phyloP scores from a whole-genome alignment of 2,329 filamentous ascomycete genomes.

The Cladosporium sp. region DNA sequence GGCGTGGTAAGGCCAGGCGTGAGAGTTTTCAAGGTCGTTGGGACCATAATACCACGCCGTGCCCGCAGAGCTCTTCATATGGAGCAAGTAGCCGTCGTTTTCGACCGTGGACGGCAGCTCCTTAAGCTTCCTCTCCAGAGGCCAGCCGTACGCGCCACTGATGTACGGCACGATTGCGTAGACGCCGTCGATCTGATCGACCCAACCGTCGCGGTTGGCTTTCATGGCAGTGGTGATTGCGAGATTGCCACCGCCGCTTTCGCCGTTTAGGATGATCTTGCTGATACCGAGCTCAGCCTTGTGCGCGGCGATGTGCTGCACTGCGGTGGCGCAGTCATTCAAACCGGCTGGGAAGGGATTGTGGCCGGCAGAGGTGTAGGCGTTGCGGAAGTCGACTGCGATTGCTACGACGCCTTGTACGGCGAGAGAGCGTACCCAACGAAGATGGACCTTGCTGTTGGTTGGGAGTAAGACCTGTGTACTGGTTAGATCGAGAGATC shows the following conservation, averaged over 20 bases:
- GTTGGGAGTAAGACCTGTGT: constrained; percentile 16
- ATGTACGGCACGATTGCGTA: constrained; percentile 27
- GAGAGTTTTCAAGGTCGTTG: constrained; percentile 20
- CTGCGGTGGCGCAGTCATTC: constrained; percentile 27
- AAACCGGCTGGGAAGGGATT: constrained; percentile 28
- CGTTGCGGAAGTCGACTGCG: constrained; percentile 31
- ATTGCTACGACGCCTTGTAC: constrained; percentile 23
- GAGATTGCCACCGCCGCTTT: constrained; percentile 30
- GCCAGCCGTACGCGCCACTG: constrained; percentile 19
- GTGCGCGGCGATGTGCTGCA: constrained; percentile 22
- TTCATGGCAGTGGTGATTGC: constrained; percentile 26
- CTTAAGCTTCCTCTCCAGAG: constrained; percentile 18
- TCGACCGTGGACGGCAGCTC: constrained; percentile 27
- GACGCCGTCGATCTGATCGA: constrained; percentile 23
- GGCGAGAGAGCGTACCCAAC: constrained; percentile 26
- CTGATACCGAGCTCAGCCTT: constrained; percentile 21
- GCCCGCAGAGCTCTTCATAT: constrained; percentile 15
- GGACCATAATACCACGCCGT: constrained; percentile 23
- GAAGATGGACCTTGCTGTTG: constrained; percentile 20
- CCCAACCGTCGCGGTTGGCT: constrained; percentile 27
- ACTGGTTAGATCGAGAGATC: neutral
- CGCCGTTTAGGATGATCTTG: constrained; percentile 29
- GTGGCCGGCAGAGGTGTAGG: constrained; percentile 21
- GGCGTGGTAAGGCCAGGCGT: constrained; percentile 31
- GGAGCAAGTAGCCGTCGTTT: constrained; percentile 26